Conservation (phyloP, 1,284 basidiomycete species). For the Melampsora americana region DNA sequence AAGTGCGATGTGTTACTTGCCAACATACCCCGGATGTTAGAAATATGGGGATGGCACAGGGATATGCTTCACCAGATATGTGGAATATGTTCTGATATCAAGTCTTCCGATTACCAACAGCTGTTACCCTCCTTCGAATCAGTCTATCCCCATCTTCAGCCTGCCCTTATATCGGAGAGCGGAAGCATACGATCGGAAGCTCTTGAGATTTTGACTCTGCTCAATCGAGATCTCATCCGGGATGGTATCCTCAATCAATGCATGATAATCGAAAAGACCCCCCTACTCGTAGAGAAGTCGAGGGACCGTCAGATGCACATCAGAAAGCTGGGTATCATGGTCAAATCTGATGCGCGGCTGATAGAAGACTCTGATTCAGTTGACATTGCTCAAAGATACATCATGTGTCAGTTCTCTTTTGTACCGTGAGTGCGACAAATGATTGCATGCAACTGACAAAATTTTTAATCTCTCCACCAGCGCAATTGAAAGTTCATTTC, state of each 20-base stretch:
- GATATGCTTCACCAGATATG: slow-evolving; percentile 18
- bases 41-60: slow-evolving; percentile 44
- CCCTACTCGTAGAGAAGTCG: slow-evolving; percentile 63
- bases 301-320: slow-evolving; percentile 76
- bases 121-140: slow-evolving; percentile 24
- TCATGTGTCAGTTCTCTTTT: slow-evolving; percentile 57
- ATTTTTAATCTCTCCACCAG: slow-evolving; percentile 51
- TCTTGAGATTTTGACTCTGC: slow-evolving; percentile 53
- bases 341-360: slow-evolving; percentile 45
- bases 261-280: slow-evolving; percentile 50
- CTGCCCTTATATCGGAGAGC: slow-evolving; percentile 57
- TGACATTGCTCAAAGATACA: slow-evolving; percentile 48
- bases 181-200: slow-evolving; percentile 54
- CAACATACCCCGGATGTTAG: slow-evolving; percentile 20
- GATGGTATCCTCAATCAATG: slow-evolving; percentile 46
- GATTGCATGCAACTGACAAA: background rate
- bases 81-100: slow-evolving; percentile 19
- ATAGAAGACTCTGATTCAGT: slow-evolving; percentile 46
- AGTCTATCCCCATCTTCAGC: slow-evolving; percentile 30
- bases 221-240: slow-evolving; percentile 44
- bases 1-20: slow-evolving; percentile 5
- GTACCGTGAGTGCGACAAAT: slow-evolving; percentile 48
- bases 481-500: slow-evolving; percentile 85
- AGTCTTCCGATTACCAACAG: background rate
- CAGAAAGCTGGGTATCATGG: slow-evolving; percentile 51